Conservation (phyloP, 2,329 filamentous ascomycete genomes). For the Eutypella sp. region DNA sequence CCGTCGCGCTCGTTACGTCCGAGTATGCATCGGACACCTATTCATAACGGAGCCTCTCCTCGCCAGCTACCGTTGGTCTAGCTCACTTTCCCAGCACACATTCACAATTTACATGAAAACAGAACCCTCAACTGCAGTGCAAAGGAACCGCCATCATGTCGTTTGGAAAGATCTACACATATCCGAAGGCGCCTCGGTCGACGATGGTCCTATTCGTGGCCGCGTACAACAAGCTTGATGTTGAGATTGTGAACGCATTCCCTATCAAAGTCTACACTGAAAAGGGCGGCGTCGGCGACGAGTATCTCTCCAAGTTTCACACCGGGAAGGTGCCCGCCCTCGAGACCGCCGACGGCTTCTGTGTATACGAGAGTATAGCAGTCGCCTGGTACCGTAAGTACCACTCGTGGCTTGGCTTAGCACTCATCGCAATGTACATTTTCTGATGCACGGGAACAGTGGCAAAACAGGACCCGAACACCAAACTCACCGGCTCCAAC, state of each 20-base stretch:
- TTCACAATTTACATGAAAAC: neutral
- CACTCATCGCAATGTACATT: neutral
- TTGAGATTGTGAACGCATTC: conserved; percentile 13
- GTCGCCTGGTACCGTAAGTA: conserved; percentile 9
- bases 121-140: neutral
- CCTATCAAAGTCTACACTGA: conserved; percentile 16
- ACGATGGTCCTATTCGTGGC: conserved; percentile 16
- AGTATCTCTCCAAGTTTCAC: conserved; percentile 16
- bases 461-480: conserved; percentile 15
- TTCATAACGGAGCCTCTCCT: no score
- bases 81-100: neutral
- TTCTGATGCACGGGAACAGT: conserved; percentile 3
- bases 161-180: conserved; percentile 17
- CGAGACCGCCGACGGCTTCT: conserved; percentile 13
- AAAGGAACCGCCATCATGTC: conserved; percentile 9
- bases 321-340: conserved; percentile 15
- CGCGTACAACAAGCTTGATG: conserved; percentile 11
- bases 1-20: no score
- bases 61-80: no score
- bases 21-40: no score
- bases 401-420: neutral
- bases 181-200: conserved; percentile 17
- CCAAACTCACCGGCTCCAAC: conserved; percentile 10
- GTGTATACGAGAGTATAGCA: conserved; percentile 15
- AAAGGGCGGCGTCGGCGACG: conserved; percentile 15